Conservation (phyloP, 2,329 filamentous ascomycete species). For the Colletotrichum cereale region DNA sequence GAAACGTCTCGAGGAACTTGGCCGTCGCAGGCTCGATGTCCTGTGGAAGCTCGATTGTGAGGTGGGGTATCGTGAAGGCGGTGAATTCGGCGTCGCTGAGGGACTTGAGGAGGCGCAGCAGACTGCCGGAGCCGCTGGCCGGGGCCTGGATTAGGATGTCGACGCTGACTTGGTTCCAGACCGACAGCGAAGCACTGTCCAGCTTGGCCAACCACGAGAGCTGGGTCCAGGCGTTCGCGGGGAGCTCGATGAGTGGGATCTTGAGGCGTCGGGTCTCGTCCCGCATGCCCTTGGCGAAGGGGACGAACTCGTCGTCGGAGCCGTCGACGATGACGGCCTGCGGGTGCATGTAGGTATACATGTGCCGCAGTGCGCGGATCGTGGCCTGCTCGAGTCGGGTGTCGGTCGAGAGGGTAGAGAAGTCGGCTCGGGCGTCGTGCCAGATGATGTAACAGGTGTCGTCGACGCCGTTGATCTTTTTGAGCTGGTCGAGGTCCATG, state of each 20-base stretch:
- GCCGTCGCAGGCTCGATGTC: slow-evolving; percentile 75
- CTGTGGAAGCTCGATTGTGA: slow-evolving; percentile 87
- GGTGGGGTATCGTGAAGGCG: slow-evolving; percentile 74
- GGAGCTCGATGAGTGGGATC: slow-evolving; percentile 81
- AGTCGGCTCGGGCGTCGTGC: slow-evolving; percentile 83
- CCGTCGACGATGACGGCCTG: slow-evolving; percentile 82
- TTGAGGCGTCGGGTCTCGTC: slow-evolving; percentile 64
- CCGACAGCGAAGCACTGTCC: slow-evolving; percentile 77
- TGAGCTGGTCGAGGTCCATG: slow-evolving; percentile 76
- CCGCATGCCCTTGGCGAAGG: slow-evolving; percentile 73
- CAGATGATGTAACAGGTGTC: slow-evolving; percentile 74
- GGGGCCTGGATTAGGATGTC: slow-evolving; percentile 88
- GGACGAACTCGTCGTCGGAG: slow-evolving; percentile 73
- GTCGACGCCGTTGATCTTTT: slow-evolving; percentile 83
- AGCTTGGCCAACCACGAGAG: slow-evolving; percentile 84
- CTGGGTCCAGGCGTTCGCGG: slow-evolving; percentile 70
- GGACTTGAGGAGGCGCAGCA: slow-evolving; percentile 83
- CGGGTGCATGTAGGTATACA: slow-evolving; percentile 81
- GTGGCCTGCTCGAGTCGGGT: slow-evolving; percentile 75
- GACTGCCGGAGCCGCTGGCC: slow-evolving; percentile 76
- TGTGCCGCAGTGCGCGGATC: slow-evolving; percentile 75
- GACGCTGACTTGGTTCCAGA: slow-evolving; percentile 82
- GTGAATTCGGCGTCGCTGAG: slow-evolving; percentile 82
- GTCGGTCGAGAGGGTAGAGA: slow-evolving; percentile 76
- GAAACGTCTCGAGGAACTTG: slow-evolving; percentile 72